Base-by-base conservation (phyloP, 805 yeast genomes). In the Candida sanyiensis region DNA sequence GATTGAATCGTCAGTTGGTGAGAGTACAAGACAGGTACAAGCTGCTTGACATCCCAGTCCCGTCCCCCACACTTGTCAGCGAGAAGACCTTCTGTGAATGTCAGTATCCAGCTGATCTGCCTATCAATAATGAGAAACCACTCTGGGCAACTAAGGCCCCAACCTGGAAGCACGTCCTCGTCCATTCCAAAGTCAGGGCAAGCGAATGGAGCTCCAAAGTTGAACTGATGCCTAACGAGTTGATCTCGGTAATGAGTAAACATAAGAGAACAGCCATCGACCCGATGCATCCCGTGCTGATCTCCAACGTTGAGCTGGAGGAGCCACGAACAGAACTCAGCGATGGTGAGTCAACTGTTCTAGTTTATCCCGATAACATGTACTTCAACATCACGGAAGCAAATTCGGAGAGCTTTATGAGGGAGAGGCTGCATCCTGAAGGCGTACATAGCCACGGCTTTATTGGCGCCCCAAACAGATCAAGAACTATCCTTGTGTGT, bases 111-210 rank as follows among this genome's bases (percentile, higher is more conserved):
- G 46, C 44, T 7, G 63, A 54, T 33, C 64, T 67, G 42, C 73
- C 57, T 27, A 67, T 72, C 28, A 69, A 72, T 45, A 52, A 45
- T 35, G 48, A 48, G 5, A 62, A 55, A 35, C 66, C 66, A 26
- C 52, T 80, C 13, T 56, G 63, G 20, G 67, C 68, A 11, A 73
- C 87, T 0, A 67, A 68, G 22, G 72, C 75, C 0, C 47, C 58
- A 4, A 70, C 73, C 6, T 71, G 75, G 70, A 77, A 75, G 43
- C 84, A 80, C 49, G 62, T 75, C 7, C 51, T 82, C 13, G 64
- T 77, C 11, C 58, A 75, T 20, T 70, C 76, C 23, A 75, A 73
- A 15, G 65, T 67, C 3, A 45, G 55, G 0, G 61, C 54, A 3
- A 10, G 25, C 23, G 53, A 56, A 3, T 65, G 70, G 70, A 57